Conservation (phyloP, 1,284 basidiomycete species). For the Fomes fomentarius region DNA sequence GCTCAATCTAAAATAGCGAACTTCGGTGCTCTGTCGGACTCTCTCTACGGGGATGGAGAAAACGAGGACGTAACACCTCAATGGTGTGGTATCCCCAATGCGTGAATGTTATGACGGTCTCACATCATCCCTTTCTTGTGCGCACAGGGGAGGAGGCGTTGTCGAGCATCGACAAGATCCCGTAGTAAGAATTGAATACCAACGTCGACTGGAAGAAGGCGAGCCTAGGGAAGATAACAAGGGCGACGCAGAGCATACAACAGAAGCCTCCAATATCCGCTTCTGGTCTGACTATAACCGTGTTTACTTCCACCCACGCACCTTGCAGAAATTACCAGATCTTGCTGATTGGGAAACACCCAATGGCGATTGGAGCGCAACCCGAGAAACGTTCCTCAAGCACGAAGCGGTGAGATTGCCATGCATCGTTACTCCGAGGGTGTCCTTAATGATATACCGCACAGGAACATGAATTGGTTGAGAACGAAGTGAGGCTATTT, state of each 20-base stretch:
- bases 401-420: constrained; percentile 53
- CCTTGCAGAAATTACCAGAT: constrained; percentile 66
- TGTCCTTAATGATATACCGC: too few species aligned
- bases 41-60: constrained; percentile 39
- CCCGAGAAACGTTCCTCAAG: constrained; percentile 52
- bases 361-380: constrained; percentile 59
- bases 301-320: constrained; percentile 66
- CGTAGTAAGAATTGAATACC: constrained; percentile 59
- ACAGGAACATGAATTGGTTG: constrained; percentile 50
- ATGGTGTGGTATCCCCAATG: too few species aligned
- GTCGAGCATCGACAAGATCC: constrained; percentile 55
- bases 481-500: constrained; percentile 63
- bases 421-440: too few species aligned
- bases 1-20: constrained; percentile 47
- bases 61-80: constrained; percentile 25
- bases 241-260: neutral
- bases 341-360: constrained; percentile 52
- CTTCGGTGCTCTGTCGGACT: constrained; percentile 62
- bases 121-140: too few species aligned
- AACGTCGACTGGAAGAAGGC: constrained; percentile 39
- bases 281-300: constrained; percentile 83
- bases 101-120: too few species aligned
- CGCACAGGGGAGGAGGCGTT: constrained; percentile 52
- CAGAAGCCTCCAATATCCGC: constrained; percentile 43
- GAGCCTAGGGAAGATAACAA: constrained; percentile 24